A percentile compares a stretch with the other conserved stretches of the same genome.
These are phyloP conservation scores for Hymenotorrendiella dingleyae DNA, from an alignment of 2,329 filamentous ascomycete genomes.

Conservation along the genomic window DNA sequence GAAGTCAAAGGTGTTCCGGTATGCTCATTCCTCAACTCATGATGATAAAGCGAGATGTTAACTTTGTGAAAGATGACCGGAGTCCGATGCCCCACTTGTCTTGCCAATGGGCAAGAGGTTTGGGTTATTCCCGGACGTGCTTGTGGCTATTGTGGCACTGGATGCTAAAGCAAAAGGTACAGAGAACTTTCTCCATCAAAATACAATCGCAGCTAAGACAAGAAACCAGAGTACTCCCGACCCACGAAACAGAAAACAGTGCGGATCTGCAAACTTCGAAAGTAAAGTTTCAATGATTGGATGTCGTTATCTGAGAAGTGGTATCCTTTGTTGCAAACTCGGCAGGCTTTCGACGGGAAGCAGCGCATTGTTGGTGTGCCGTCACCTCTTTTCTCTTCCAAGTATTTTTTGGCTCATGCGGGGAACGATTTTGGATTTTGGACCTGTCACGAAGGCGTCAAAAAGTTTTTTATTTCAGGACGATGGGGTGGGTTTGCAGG, in stretches of 20 bases:
- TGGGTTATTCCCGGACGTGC: constrained; percentile 50
- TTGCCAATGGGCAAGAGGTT: constrained; percentile 42
- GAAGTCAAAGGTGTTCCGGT: constrained; percentile 18
- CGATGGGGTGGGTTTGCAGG: not conserved
- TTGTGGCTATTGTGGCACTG: constrained; percentile 46
- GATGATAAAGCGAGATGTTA: constrained; percentile 8
- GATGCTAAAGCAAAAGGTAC: constrained; percentile 17
- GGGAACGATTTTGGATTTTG: too few relatives aligned
- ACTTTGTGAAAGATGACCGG: constrained; percentile 39
- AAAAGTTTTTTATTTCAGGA: too few relatives aligned
- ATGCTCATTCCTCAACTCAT: not conserved
- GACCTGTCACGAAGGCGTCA: too few relatives aligned
- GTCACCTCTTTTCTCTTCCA: too few relatives aligned
- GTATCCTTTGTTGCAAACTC: too few relatives aligned
- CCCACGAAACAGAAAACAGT: too few relatives aligned
- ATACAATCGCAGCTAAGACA: constrained; percentile 5
- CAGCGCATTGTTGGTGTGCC: too few relatives aligned
- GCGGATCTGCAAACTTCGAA: not conserved
- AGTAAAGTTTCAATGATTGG: too few relatives aligned
- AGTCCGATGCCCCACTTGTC: constrained; percentile 47
- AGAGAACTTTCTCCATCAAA: not conserved
- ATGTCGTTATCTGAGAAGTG: too few relatives aligned
- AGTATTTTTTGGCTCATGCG: too few relatives aligned
- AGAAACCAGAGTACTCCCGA: not conserved
- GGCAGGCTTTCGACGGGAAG: too few relatives aligned